A percentile compares a stretch with the other conserved stretches of the same genome.
Evolutionary conservation across 768 basidiomycete genomes (phyloP).

Genomic region (Lactifluus piperatus): DNA sequence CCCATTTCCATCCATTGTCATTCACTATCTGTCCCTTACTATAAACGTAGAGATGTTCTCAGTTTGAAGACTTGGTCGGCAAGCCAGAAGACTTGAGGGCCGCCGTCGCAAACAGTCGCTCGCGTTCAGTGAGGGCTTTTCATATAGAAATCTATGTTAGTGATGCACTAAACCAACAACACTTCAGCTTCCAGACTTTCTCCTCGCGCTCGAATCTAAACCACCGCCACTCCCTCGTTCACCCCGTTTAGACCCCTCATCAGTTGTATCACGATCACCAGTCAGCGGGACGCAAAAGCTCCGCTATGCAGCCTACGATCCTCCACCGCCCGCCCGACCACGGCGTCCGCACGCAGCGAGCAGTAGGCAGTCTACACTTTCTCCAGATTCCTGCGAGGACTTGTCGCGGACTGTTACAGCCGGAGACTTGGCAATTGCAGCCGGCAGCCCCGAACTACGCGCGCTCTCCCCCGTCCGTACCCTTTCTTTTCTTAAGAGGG

Average conservation of each 20-base stretch:
- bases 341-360: conserved; percentile 27
- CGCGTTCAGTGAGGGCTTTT: conserved; percentile 43
- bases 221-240: conserved; percentile 21
- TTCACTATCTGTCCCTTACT: conserved; percentile 2
- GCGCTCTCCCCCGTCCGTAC: conserved; percentile 14
- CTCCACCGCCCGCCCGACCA: conserved; percentile 39
- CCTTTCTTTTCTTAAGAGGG: background rate
- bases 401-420: conserved; percentile 18
- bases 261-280: conserved; percentile 23
- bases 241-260: conserved; percentile 15
- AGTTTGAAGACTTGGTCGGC: conserved; percentile 46
- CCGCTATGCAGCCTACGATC: conserved; percentile 62
- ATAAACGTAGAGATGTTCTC: conserved; percentile 51
- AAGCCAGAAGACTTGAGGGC: conserved; percentile 38
- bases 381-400: conserved; percentile 30
- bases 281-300: conserved; percentile 39
- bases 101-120: conserved; percentile 40
- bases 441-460: conserved; percentile 19
- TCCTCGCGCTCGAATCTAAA: conserved; percentile 38
- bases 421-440: conserved; percentile 20
- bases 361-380: conserved; percentile 29
- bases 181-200: conserved; percentile 62
- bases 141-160: background rate
- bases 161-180: conserved; percentile 7
- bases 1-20: background rate